Conservation (phyloP, 1,139 yeast genomes). For the Taiozyma sp. region DNA sequence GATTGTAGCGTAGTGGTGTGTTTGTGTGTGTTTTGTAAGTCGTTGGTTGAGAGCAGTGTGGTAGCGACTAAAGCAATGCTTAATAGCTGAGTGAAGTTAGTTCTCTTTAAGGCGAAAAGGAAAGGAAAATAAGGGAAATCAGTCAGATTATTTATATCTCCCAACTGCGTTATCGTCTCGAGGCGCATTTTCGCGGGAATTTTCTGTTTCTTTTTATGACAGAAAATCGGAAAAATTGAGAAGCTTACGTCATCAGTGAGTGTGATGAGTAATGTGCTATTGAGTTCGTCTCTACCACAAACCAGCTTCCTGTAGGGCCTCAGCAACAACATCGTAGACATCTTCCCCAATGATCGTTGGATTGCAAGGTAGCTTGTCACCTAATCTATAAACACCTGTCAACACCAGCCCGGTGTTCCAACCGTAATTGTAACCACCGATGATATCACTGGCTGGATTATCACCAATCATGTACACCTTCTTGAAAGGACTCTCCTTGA, state of each 20-base stretch:
- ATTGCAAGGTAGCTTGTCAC: slow-evolving; percentile 41
- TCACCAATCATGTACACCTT: slow-evolving; percentile 92
- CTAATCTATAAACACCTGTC: slow-evolving; percentile 82
- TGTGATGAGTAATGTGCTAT: not conserved
- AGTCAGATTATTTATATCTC: not conserved
- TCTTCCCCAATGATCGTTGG: slow-evolving; percentile 35
- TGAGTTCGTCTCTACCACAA: slow-evolving; percentile 5
- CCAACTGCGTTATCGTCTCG: not conserved
- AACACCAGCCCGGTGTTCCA: slow-evolving; percentile 83
- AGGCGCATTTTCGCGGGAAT: not conserved
- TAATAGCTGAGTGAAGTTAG: not conserved
- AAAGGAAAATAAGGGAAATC: not conserved
- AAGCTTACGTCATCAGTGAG: not conserved
- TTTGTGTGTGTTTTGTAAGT: not conserved
- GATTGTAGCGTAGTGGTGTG: not conserved
- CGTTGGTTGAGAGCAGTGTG: not conserved
- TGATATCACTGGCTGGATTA: slow-evolving; percentile 88
- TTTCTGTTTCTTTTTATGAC: not conserved
- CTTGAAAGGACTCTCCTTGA: slow-evolving; percentile 18
- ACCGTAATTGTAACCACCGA: slow-evolving; percentile 81
- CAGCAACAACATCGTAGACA: slow-evolving; percentile 31
- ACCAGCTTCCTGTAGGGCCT: slow-evolving; percentile 23
- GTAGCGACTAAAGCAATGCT: not conserved
- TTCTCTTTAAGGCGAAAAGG: not conserved
- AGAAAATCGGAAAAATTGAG: not conserved